A percentile compares a stretch with the other conserved stretches of the same genome.
Conservation (phyloP, 169 alveolate species). For the Gregarina niphandrodes region DNA sequence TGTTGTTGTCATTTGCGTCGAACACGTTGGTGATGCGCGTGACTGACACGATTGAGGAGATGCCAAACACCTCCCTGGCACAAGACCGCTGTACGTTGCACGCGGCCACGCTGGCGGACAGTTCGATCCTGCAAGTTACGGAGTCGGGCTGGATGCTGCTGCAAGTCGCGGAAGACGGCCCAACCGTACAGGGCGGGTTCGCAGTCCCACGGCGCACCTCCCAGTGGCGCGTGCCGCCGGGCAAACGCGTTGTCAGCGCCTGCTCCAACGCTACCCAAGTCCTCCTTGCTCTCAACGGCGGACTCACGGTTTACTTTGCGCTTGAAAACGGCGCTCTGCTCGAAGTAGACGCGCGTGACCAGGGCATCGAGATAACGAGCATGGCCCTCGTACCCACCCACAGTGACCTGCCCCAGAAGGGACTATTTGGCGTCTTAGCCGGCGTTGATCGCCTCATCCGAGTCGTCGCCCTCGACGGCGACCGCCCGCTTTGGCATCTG, state of each 20-base stretch:
- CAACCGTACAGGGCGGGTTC: no score
- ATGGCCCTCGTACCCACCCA: constrained; percentile 62
- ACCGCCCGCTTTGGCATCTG: background rate
- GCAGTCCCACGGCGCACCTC: no score
- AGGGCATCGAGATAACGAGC: constrained; percentile 55
- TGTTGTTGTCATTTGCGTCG: constrained; percentile 71
- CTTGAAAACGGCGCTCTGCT: constrained; percentile 53
- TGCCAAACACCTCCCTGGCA: constrained; percentile 37
- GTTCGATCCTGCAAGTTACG: no score
- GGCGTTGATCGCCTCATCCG: constrained; percentile 19
- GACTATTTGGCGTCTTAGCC: background rate
- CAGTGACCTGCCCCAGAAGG: constrained; percentile 62
- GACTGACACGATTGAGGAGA: constrained; percentile 72
- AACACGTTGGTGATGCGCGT: constrained; percentile 71
- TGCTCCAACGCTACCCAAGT: constrained; percentile 10
- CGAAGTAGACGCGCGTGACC: constrained; percentile 42
- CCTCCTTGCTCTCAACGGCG: constrained; percentile 36
- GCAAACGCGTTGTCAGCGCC: constrained; percentile 11
- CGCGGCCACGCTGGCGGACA: constrained; percentile 7
- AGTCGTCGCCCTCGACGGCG: background rate
- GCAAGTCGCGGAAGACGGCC: no score
- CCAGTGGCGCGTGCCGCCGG: constrained; percentile 24
- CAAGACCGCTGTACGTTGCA: constrained; percentile 18
- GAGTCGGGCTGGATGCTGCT: no score
- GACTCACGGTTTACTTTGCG: constrained; percentile 71